Evolutionary conservation across 108 stramenopile species (phyloP).

Genomic region (Aurantiochytrium sp.): DNA sequence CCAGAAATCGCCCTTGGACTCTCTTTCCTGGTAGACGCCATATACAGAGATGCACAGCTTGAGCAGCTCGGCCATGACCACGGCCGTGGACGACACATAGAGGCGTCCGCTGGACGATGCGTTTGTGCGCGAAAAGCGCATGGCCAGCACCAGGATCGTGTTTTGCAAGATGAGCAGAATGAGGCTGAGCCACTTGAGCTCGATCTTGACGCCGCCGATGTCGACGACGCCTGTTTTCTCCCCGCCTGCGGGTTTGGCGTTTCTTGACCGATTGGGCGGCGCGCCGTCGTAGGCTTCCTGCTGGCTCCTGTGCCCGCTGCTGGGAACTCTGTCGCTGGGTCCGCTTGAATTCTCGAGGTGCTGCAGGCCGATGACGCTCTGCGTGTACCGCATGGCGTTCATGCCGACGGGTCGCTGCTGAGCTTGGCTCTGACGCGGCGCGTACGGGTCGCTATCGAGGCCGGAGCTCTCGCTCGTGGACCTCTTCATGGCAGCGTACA

Average conservation of each 20-base stretch:
- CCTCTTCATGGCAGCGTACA: neutral
- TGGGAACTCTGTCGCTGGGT: neutral
- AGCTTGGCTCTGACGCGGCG: neutral
- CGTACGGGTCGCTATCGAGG: neutral
- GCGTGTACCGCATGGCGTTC: too few relatives aligned
- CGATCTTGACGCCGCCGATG: neutral
- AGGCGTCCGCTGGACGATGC: neutral
- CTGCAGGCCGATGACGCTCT: too few relatives aligned
- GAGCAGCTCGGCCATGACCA: conserved; percentile 1
- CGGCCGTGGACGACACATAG: conserved; percentile 20
- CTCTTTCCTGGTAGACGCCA: neutral
- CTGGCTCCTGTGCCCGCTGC: neutral
- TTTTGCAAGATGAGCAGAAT: conserved; percentile 9
- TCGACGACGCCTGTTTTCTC: neutral
- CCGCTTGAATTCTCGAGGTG: neutral
- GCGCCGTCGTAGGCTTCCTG: neutral
- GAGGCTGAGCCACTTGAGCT: conserved; percentile 8
- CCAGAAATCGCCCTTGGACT: neutral
- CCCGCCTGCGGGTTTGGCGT: neutral
- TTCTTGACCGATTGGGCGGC: neutral
- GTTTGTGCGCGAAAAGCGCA: conserved; percentile 22
- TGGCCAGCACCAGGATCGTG: neutral
- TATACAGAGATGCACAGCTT: neutral
- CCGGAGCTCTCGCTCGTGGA: neutral
- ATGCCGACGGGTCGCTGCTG: neutral